Base-by-base conservation (phyloP, 2,329 filamentous ascomycete species). In the Phaeophleospora eucalypticola region DNA sequence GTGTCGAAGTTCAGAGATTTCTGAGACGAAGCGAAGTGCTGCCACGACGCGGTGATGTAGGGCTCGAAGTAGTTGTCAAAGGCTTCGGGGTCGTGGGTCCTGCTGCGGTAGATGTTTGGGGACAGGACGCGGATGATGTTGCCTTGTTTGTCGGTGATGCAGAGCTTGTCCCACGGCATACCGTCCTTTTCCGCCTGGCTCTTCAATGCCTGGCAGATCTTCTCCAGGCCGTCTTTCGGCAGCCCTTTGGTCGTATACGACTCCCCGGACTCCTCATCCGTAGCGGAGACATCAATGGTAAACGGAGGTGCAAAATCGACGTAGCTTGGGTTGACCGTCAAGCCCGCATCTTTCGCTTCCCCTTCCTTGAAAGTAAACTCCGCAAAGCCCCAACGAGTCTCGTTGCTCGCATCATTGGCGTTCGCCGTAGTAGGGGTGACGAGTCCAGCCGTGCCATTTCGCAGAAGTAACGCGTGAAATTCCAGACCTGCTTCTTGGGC, bases 161-260 rank as follows among this genome's bases (percentile, higher is more conserved):
- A 69, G 33, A 84, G 72, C 51, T 78, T 69, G 52, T 79, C 72
- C 83, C 83, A 87, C 1, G 75, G 75, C 36, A 71, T 65, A 2
- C 74, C 71, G 57, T 86, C 83, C 12, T 58, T 64, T 2, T 54
- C 47, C 2, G 76, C 67, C 62, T 86, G 82, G 4, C 68, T 69
- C 34, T 66, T 67, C 19, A 87, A 64, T 1, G 66, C 74, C 1
- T 68, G 63, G 51, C 77, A 78, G 15, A 86, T 65, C 18, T 61
- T 68, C 21, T 74, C 69, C 6, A 85, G 68, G 2, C 80, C 82
- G 53, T 79, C 67, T 0, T 71, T 48, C 0, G 70, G 64, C 67
- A 84, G 76, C 2, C 83, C 83, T 72, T 58, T 85, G 86, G 67
- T 67, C 19, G 15, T 12, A 2, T 24, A 9, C 10, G 37, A 15